These are phyloP conservation scores for Ilex aquifolium DNA, from an alignment of 257 asterid species.

Conservation along the genomic window DNA sequence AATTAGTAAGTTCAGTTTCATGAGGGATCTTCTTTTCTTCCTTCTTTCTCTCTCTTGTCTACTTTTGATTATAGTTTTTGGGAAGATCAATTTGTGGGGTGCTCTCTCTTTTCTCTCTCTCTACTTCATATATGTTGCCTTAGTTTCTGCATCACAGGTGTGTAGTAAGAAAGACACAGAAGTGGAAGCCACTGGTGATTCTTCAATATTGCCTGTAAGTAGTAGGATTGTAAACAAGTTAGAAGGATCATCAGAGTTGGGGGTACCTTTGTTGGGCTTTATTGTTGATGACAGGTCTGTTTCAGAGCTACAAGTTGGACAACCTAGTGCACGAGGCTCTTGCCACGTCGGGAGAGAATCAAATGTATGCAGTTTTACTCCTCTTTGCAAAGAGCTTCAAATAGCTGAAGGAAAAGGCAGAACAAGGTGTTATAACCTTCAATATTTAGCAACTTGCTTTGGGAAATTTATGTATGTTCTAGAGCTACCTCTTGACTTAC, in stretches of 20 bases:
- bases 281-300: slow-evolving; percentile 38
- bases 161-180: too few relatives aligned
- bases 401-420: background rate
- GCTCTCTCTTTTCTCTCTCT: slow-evolving; percentile 43
- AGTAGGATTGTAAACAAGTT: too few relatives aligned
- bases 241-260: slow-evolving; percentile 15
- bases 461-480: slow-evolving; percentile 16
- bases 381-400: too few relatives aligned
- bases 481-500: slow-evolving; percentile 63
- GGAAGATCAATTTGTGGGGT: slow-evolving; percentile 39
- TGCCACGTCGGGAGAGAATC: too few relatives aligned
- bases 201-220: too few relatives aligned
- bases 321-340: too few relatives aligned
- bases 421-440: background rate
- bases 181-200: too few relatives aligned
- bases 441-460: background rate
- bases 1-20: slow-evolving; percentile 42
- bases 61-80: slow-evolving; percentile 33
- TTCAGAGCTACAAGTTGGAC: background rate
- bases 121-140: slow-evolving; percentile 44
- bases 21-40: slow-evolving; percentile 65
- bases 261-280: slow-evolving; percentile 33
- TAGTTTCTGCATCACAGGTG: slow-evolving; percentile 32
- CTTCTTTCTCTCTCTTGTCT: slow-evolving; percentile 48
- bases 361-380: too few relatives aligned